Percentiles rank a stretch among this genome's conserved stretches.
Evolutionary conservation across 345 rosid species (phyloP).

Genomic region (Euphorbia peplus): DNA sequence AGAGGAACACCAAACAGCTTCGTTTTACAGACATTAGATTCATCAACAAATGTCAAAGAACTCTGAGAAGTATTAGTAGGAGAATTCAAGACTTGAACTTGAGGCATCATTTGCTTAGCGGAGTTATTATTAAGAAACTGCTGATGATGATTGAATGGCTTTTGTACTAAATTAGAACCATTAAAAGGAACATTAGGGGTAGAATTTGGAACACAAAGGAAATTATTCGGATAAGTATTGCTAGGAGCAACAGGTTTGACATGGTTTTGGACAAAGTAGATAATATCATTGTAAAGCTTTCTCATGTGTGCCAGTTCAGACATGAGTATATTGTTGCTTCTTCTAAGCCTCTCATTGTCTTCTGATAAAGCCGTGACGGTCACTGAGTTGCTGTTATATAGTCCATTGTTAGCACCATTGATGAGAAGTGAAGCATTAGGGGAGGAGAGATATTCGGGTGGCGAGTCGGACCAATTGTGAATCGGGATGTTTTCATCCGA

Average conservation of each 20-base stretch:
- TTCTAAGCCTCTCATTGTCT: slow-evolving; percentile 77
- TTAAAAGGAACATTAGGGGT: slow-evolving; percentile 24
- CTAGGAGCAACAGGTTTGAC: slow-evolving; percentile 78
- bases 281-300: slow-evolving; percentile 88
- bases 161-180: slow-evolving; percentile 31
- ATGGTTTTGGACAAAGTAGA: slow-evolving; percentile 87
- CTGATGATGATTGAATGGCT: slow-evolving; percentile 44
- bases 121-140: slow-evolving; percentile 27
- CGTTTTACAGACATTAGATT: slow-evolving; percentile 41
- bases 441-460: slow-evolving; percentile 44
- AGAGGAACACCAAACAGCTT: slow-evolving; percentile 80
- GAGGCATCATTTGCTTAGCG: slow-evolving; percentile 19
- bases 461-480: slow-evolving; percentile 61
- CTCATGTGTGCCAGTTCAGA: slow-evolving; percentile 88
- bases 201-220: slow-evolving; percentile 40
- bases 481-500: slow-evolving; percentile 44
- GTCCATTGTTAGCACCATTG: slow-evolving; percentile 8
- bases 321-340: slow-evolving; percentile 70
- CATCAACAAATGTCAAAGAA: slow-evolving; percentile 37
- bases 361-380: slow-evolving; percentile 66
- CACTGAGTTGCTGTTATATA: slow-evolving; percentile 37
- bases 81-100: slow-evolving; percentile 28
- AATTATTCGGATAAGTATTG: slow-evolving; percentile 45
- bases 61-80: slow-evolving; percentile 40
- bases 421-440: slow-evolving; percentile 26